Conservation (phyloP, 2,329 filamentous ascomycete species). For the Magnaporthiopsis rhizophila region DNA sequence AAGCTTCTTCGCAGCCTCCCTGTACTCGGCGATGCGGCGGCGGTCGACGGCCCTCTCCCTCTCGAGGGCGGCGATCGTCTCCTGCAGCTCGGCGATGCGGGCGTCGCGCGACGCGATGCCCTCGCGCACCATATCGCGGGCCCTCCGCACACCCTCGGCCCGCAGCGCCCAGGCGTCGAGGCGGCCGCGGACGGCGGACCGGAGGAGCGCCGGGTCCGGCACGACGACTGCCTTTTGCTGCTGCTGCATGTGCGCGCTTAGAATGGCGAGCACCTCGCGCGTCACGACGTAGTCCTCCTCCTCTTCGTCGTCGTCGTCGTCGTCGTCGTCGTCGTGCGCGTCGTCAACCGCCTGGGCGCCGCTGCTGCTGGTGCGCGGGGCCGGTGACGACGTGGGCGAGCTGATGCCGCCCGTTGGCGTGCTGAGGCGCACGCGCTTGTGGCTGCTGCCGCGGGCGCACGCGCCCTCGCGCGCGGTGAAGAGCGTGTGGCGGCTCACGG, state of each 20-base stretch:
- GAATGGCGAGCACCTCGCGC: constrained; percentile 39
- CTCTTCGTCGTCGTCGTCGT: constrained; percentile 6
- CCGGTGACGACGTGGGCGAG: constrained; percentile 3
- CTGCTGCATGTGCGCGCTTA: constrained; percentile 26
- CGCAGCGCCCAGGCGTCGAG: constrained; percentile 13
- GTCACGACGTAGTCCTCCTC: constrained; percentile 28
- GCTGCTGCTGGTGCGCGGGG: not conserved
- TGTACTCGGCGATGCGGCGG: not conserved
- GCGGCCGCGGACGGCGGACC: constrained; percentile 24
- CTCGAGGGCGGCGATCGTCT: constrained; percentile 12
- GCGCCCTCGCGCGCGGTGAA: not conserved
- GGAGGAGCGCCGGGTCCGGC: constrained; percentile 14
- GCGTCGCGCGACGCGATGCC: constrained; percentile 54
- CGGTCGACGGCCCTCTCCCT: not conserved
- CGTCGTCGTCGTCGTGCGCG: constrained; percentile 23
- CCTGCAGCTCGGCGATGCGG: constrained; percentile 13
- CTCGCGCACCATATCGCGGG: constrained; percentile 29
- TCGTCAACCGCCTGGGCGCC: constrained; percentile 30
- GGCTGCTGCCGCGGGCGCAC: not conserved
- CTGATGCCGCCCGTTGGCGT: constrained; percentile 6
- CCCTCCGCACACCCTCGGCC: constrained; percentile 11
- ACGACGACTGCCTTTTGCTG: not conserved
- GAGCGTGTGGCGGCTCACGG: constrained; percentile 5
- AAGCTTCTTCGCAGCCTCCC: not conserved
- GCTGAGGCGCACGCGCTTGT: constrained; percentile 6